A percentile compares a stretch with the other conserved stretches of the same genome.
These are phyloP conservation scores for Dipteronia dyeriana DNA, from an alignment of 345 rosid genomes.

Conservation along the genomic window DNA sequence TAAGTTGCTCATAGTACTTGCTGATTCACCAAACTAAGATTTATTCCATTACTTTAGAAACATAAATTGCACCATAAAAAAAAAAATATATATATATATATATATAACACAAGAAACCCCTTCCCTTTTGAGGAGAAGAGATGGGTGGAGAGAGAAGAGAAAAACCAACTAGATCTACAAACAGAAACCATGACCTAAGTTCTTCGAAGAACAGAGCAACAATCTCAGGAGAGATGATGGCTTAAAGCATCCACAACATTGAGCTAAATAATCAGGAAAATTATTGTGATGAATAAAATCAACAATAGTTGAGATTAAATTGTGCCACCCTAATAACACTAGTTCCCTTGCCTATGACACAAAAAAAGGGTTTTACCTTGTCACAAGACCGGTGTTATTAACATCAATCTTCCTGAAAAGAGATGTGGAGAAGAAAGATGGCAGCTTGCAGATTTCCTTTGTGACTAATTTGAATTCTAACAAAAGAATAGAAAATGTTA, in stretches of 20 bases:
- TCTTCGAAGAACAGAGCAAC: not conserved
- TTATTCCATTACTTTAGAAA: not conserved
- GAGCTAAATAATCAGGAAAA: not conserved
- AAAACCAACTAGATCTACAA: not conserved
- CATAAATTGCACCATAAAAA: not conserved
- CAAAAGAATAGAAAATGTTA: not conserved
- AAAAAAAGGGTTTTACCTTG: constrained; percentile 55
- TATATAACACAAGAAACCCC: not conserved
- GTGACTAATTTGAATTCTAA: constrained; percentile 73
- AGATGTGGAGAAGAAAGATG: constrained; percentile 74
- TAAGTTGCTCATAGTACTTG: not conserved
- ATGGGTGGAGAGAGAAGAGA: not conserved
- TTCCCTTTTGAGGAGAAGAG: not conserved
- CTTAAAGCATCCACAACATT: not conserved
- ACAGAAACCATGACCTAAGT: not conserved
- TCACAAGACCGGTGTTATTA: constrained; percentile 55
- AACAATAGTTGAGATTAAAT: not conserved
- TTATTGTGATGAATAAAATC: not conserved
- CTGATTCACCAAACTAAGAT: not conserved
- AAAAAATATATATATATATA: no score
- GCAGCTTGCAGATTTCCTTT: constrained; percentile 89
- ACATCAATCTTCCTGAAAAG: constrained; percentile 81
- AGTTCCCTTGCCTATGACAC: not conserved
- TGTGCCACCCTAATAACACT: not conserved
- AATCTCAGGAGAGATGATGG: not conserved